A percentile compares a stretch with the other conserved stretches of the same genome.
These are phyloP conservation scores for Trichoderma gamsii DNA, from an alignment of 495 filamentous ascomycete species.

Conservation along the genomic window DNA sequence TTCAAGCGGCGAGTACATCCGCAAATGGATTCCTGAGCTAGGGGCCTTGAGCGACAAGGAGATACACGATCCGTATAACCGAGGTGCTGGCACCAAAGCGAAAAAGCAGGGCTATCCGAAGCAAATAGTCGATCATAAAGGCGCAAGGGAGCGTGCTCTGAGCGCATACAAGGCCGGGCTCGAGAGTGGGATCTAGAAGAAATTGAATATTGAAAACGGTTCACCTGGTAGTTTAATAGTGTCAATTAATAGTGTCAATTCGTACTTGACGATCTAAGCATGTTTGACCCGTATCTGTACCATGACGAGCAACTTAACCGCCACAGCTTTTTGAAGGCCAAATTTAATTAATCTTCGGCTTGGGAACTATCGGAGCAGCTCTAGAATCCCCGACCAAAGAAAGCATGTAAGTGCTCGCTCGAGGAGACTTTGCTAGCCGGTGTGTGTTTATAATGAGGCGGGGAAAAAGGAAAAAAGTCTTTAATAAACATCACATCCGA, in stretches of 20 bases:
- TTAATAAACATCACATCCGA: not conserved
- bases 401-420: slow-evolving; percentile 36
- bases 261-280: slow-evolving; percentile 18
- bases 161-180: slow-evolving; percentile 66
- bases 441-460: slow-evolving; percentile 16
- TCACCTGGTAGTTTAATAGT: slow-evolving; percentile 7
- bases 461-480: not conserved
- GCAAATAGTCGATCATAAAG: slow-evolving; percentile 68
- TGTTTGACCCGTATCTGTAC: slow-evolving; percentile 98
- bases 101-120: slow-evolving; percentile 66
- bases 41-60: slow-evolving; percentile 51
- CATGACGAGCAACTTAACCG: slow-evolving; percentile 63
- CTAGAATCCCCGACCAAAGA: slow-evolving; percentile 46
- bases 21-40: slow-evolving; percentile 68
- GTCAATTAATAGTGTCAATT: not conserved
- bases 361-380: slow-evolving; percentile 47
- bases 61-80: slow-evolving; percentile 73
- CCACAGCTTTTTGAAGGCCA: slow-evolving; percentile 85
- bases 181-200: slow-evolving; percentile 26
- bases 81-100: slow-evolving; percentile 53
- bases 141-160: slow-evolving; percentile 58
- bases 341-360: slow-evolving; percentile 48
- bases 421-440: slow-evolving; percentile 46
- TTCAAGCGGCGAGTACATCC: slow-evolving; percentile 59
- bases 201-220: not conserved